These are phyloP conservation scores for Elsinoe arachidis DNA, from an alignment of 2,329 filamentous ascomycete genomes.

Conservation along the genomic window DNA sequence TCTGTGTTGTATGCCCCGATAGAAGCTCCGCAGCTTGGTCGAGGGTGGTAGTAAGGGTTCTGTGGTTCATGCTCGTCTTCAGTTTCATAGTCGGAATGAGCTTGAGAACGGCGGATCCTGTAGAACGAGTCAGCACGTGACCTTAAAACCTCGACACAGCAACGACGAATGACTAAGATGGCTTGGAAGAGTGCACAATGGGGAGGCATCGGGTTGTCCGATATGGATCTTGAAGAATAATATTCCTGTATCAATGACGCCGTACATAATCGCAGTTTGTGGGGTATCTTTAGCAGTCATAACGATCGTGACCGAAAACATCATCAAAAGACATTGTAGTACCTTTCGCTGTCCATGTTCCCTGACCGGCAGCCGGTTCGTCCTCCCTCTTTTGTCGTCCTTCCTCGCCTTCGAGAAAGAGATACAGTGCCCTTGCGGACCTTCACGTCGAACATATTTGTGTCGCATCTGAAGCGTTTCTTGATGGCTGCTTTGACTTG, in stretches of 20 bases:
- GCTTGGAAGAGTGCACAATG: neutral
- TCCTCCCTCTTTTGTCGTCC: conserved; percentile 16
- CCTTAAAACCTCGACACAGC: neutral
- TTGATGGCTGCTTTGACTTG: conserved; percentile 65
- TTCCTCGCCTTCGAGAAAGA: conserved; percentile 17
- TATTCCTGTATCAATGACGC: conserved; percentile 2
- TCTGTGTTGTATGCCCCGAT: conserved; percentile 78
- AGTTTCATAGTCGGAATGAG: conserved; percentile 1
- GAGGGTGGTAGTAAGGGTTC: conserved; percentile 70
- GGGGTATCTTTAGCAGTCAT: conserved; percentile 12
- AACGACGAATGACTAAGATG: neutral
- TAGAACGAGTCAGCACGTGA: neutral
- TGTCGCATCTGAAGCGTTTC: conserved; percentile 62
- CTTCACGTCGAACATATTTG: conserved; percentile 56
- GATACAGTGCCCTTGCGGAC: conserved; percentile 54
- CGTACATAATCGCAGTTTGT: conserved; percentile 12
- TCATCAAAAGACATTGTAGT: conserved; percentile 12
- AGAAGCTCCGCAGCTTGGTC: conserved; percentile 76
- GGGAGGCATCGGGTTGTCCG: neutral
- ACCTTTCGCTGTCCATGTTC: conserved; percentile 16
- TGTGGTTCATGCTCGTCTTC: conserved; percentile 1
- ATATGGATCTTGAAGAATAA: neutral
- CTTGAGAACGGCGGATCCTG: conserved; percentile 1
- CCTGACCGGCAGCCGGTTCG: conserved; percentile 22
- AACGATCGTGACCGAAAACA: conserved; percentile 12